Evolutionary conservation across 768 basidiomycete species (phyloP), one percentile per base, ranked within the genome.

Genomic region (Russula vinacea): DNA sequence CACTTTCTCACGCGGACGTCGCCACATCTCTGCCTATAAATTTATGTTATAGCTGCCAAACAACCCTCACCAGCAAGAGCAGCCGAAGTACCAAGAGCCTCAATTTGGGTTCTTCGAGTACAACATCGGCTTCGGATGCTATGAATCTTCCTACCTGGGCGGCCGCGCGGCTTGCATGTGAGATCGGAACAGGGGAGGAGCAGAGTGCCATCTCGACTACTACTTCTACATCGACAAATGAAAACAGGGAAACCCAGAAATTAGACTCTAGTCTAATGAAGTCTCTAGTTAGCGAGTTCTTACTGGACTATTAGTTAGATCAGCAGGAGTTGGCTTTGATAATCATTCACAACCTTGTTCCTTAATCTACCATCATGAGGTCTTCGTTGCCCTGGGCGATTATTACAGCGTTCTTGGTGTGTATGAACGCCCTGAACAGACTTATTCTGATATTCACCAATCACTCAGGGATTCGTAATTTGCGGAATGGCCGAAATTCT

Each of bases 31-130:
- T 84, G 24, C 73, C 77, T 9, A 71, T 75, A 0, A 67, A 71
- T n/a, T 75, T 88, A 29, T 88, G 86, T 69, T 88, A 88, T 69
- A 78, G 83, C 22, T 88, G 86, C 68, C 81, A 82, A 61, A 83
- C 85, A 2, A 82, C 79, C 8, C 73, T 87, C 22, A 87, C 83
- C 0, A 86, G 87, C 71, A 78, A 78, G 60, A 81, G 81, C 65
- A 81, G 78, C 67, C 80, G 83, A 7, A 63, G 66, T 37, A 74
- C 76, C 2, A 70, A 73, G 8, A 74, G 71, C 29, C 61, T 69
- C 33, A 68, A 60, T 8, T 62, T 52, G 57, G 53, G 62, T 2
- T 11, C 55, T 33, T 52, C 49, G 2, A 51, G 40, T 13, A n/a
- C 42, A 2, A 3, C 56, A 3, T 49, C 67, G n/a, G 51, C 32